Evolutionary conservation across 352 stramenopile genomes (phyloP).

Genomic region (Pythium plurisporium): DNA sequence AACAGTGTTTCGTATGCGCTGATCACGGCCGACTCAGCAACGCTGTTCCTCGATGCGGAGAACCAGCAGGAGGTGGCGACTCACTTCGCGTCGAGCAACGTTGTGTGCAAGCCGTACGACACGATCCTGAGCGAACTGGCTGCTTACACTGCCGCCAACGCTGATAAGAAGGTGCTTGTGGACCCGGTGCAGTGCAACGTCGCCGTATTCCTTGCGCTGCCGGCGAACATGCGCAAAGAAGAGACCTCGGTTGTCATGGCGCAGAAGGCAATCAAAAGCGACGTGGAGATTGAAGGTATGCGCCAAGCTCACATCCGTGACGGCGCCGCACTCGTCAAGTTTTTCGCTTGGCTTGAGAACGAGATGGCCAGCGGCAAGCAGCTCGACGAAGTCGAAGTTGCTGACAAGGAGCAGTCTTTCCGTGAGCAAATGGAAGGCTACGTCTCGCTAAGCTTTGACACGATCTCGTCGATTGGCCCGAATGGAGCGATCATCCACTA

Average conservation of each 20-base stretch:
- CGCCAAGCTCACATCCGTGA: conserved; percentile 93
- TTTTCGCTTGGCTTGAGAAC: conserved; percentile 92
- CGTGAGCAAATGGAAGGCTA: conserved; percentile 85
- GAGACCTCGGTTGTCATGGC: conserved; percentile 73
- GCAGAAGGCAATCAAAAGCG: conserved; percentile 93
- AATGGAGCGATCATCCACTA: conserved; percentile 99
- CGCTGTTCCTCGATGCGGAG: conserved; percentile 89
- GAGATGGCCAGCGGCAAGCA: conserved; percentile 51
- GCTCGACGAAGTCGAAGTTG: conserved; percentile 84
- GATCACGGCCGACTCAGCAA: conserved; percentile 85
- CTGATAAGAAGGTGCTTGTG: conserved; percentile 60
- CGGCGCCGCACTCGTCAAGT: conserved; percentile 92
- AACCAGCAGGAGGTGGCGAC: conserved; percentile 57
- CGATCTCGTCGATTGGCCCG: conserved; percentile 94
- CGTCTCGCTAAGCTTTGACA: conserved; percentile 95
- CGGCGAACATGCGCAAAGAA: conserved; percentile 65
- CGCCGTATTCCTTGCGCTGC: conserved; percentile 75
- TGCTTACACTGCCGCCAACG: conserved; percentile 42
- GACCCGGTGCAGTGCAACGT: conserved; percentile 84
- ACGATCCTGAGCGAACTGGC: conserved; percentile 42
- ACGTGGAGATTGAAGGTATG: conserved; percentile 95
- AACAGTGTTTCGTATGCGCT: conserved; percentile 92
- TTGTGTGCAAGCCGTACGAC: conserved; percentile 64
- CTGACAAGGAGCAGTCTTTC: conserved; percentile 88
- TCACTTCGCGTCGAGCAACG: conserved; percentile 43